Evolutionary conservation across 1,284 basidiomycete genomes (phyloP).

Genomic region (Ceratobasidium sp.): DNA sequence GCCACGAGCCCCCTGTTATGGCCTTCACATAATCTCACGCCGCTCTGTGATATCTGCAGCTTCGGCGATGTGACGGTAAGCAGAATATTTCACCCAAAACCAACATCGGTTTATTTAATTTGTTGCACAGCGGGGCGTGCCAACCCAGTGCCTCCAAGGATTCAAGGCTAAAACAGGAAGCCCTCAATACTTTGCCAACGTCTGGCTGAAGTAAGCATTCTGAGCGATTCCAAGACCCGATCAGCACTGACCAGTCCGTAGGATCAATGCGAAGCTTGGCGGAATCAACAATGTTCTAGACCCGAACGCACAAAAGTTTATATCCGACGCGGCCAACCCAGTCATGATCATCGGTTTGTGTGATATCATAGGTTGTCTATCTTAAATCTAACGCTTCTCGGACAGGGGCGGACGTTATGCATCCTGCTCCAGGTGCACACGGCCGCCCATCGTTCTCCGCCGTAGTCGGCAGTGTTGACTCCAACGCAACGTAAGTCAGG

Average conservation of each 20-base stretch:
- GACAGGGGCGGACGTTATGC: slow-evolving; percentile 79
- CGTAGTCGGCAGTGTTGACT: slow-evolving; percentile 80
- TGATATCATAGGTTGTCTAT: no score
- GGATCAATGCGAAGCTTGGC: slow-evolving; percentile 48
- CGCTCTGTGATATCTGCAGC: slow-evolving; percentile 62
- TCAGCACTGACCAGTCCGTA: background rate
- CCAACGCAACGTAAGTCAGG: slow-evolving; percentile 57
- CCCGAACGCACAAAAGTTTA: slow-evolving; percentile 34
- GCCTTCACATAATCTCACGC: slow-evolving; percentile 43
- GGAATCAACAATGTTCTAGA: slow-evolving; percentile 47
- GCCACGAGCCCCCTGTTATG: no score
- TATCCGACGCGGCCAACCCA: slow-evolving; percentile 42
- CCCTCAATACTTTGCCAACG: slow-evolving; percentile 81
- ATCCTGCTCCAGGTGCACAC: slow-evolving; percentile 79
- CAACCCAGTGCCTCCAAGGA: slow-evolving; percentile 79
- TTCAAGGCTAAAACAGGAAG: slow-evolving; percentile 73
- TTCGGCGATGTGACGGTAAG: slow-evolving; percentile 75
- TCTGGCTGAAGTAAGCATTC: slow-evolving; percentile 81
- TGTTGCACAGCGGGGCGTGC: slow-evolving; percentile 67
- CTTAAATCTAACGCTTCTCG: slow-evolving; percentile 24
- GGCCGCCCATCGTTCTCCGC: slow-evolving; percentile 82
- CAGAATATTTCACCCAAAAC: no score
- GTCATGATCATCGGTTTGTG: slow-evolving; percentile 41
- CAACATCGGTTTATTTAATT: background rate
- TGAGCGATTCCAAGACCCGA: no score